Conservation (phyloP, 2,329 filamentous ascomycete species). For the Colletotrichum paranaense region DNA sequence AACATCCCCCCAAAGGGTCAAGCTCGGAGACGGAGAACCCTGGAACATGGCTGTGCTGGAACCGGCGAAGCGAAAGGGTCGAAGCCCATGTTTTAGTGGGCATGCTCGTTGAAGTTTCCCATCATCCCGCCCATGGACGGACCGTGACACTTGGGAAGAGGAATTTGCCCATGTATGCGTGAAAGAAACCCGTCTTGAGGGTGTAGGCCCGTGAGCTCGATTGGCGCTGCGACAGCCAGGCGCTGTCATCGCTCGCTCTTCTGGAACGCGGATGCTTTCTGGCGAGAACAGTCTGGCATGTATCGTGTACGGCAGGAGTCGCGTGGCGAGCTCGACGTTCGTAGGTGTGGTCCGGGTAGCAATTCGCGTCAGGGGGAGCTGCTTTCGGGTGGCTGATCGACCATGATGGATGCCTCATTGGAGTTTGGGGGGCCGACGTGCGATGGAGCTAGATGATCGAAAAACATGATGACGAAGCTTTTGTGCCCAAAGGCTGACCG, state of each 20-base stretch:
- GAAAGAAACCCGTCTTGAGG: neutral
- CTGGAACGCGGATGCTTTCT: neutral
- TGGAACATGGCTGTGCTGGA: constrained; percentile 4
- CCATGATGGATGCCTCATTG: neutral
- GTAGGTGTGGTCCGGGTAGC: neutral
- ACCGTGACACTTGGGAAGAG: neutral
- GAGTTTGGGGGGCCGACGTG: neutral
- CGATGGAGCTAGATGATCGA: neutral
- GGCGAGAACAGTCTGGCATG: neutral
- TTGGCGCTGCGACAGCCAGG: neutral
- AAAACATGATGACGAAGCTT: neutral
- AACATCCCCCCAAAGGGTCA: neutral
- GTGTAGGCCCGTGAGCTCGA: neutral
- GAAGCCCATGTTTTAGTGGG: neutral
- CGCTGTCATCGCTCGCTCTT: neutral
- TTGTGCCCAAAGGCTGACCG: neutral
- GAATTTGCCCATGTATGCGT: neutral
- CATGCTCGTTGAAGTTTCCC: neutral
- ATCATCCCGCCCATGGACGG: constrained; percentile 1
- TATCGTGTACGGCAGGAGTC: neutral
- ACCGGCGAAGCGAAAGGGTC: neutral
- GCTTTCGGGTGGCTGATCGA: neutral
- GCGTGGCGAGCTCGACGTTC: neutral
- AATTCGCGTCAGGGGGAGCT: neutral
- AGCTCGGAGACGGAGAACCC: neutral